phyloP scores from a whole-genome alignment of 2,329 filamentous ascomycete genomes.

The Verruconis gallopava region DNA sequence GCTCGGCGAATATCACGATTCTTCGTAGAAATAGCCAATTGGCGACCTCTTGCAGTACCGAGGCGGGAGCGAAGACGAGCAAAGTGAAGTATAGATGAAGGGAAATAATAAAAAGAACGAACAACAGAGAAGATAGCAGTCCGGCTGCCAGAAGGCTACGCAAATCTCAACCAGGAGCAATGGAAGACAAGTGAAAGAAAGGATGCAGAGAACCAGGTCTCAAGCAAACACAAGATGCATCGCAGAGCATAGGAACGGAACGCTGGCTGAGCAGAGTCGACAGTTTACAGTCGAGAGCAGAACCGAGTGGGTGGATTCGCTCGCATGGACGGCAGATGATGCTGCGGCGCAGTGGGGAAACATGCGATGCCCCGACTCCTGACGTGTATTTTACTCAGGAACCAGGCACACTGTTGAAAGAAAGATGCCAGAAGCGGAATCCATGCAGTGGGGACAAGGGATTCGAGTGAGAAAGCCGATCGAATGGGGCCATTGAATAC shows the following conservation, averaged over 20 bases:
- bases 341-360: neutral
- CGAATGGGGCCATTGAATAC: too few species aligned
- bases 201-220: neutral
- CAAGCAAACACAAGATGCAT: neutral
- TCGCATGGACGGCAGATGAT: neutral
- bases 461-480: too few species aligned
- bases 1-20: too few species aligned
- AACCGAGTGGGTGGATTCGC: neutral
- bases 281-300: neutral
- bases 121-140: too few species aligned
- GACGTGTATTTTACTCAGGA: neutral
- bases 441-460: too few species aligned
- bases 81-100: too few species aligned
- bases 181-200: neutral
- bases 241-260: neutral
- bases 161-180: neutral
- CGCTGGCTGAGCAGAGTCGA: neutral
- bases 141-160: neutral
- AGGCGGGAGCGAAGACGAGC: too few species aligned
- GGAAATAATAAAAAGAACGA: too few species aligned
- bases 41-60: too few species aligned
- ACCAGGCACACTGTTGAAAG: too few species aligned
- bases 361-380: neutral
- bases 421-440: too few species aligned
- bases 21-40: too few species aligned